A percentile compares a stretch with the other conserved stretches of the same genome.
phyloP scores from a whole-genome alignment of 2,329 filamentous ascomycete genomes.

The Claviceps sp. region DNA sequence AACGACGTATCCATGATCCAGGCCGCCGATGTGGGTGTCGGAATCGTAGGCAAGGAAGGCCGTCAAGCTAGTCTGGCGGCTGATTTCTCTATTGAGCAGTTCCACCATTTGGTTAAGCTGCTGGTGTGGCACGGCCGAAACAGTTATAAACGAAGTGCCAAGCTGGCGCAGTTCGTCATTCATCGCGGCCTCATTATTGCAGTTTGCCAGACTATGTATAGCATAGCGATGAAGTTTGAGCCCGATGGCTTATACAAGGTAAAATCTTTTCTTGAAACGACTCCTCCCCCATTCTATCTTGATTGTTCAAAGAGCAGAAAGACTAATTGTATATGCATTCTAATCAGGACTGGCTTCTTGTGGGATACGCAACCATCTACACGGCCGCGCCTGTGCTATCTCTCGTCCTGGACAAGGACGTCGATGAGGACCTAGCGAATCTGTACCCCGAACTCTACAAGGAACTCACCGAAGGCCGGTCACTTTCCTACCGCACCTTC shows the following conservation, averaged over 20 bases:
- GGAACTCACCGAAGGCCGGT: constrained; percentile 80
- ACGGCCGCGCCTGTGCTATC: constrained; percentile 89
- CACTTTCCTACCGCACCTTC: constrained; percentile 84
- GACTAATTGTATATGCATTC: constrained; percentile 15
- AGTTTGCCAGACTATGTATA: constrained; percentile 95
- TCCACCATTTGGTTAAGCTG: constrained; percentile 86
- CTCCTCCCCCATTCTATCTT: background rate
- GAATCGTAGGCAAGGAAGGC: constrained; percentile 96
- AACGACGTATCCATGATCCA: constrained; percentile 99
- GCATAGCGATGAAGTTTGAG: constrained; percentile 82
- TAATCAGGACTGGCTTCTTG: constrained; percentile 77
- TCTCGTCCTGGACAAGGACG: constrained; percentile 85
- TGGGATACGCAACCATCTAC: constrained; percentile 93
- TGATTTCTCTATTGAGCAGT: constrained; percentile 93
- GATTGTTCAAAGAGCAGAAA: background rate
- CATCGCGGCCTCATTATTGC: constrained; percentile 91
- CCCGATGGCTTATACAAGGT: constrained; percentile 84
- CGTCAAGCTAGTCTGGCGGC: constrained; percentile 88
- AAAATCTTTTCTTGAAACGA: background rate
- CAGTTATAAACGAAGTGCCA: constrained; percentile 89
- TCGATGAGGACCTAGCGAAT: constrained; percentile 85
- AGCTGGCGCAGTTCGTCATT: constrained; percentile 95
- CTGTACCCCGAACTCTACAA: constrained; percentile 97
- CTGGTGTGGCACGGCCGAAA: constrained; percentile 99
- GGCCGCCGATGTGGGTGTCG: constrained; percentile 92